Conservation (phyloP, 257 asterid genomes). For the Sherardia arvensis region DNA sequence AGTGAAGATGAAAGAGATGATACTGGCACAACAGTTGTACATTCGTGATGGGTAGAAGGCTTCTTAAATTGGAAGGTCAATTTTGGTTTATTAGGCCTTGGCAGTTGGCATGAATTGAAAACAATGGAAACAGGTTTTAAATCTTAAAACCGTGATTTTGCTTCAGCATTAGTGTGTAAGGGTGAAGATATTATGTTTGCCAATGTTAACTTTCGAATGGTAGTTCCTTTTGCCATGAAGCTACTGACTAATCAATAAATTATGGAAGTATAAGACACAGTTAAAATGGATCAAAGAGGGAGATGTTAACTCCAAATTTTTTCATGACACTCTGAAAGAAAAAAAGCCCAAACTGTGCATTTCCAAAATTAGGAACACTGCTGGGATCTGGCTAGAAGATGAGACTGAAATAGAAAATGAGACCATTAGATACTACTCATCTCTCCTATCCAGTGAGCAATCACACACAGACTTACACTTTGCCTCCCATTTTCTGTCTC, state of each 20-base stretch:
- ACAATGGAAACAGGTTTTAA: background rate
- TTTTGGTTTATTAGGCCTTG: background rate
- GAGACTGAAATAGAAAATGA: too few relatives aligned
- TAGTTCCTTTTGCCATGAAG: background rate
- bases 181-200: background rate
- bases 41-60: background rate
- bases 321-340: too few relatives aligned
- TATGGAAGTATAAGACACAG: background rate
- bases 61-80: background rate
- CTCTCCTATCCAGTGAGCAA: too few relatives aligned
- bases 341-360: too few relatives aligned
- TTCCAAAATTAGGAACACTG: too few relatives aligned
- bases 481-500: too few relatives aligned
- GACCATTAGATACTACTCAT: too few relatives aligned
- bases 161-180: background rate
- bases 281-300: background rate
- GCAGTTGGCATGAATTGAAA: background rate
- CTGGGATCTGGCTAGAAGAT: too few relatives aligned
- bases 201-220: background rate
- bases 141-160: slow-evolving; percentile 5
- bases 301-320: too few relatives aligned
- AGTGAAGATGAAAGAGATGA: slow-evolving; percentile 3
- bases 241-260: background rate
- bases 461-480: too few relatives aligned
- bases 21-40: background rate